Evolutionary conservation across 1,139 yeast genomes (phyloP), one percentile per base, ranked within the genome.

Genomic region (Yamadazyma friedrichii): DNA sequence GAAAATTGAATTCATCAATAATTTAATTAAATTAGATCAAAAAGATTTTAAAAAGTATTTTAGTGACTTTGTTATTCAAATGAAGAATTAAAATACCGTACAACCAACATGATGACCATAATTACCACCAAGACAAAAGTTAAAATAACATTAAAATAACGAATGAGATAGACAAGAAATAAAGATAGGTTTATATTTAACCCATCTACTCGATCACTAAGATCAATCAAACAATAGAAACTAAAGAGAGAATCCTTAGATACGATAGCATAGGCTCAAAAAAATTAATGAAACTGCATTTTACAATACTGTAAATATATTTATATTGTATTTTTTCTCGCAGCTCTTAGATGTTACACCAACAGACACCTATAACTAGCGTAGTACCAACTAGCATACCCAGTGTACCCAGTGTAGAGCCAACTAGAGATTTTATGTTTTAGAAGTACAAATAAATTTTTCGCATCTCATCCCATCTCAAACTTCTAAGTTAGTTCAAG

Each of bases 11-110:
- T 75, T 85, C 47, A 75, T 85, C 27, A 67, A 74, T 35, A 74
- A 73, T 45, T 67, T 85, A 56, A 74, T 80, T 9, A 69, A 74
- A 27, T 54, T 67, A 46, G 82, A 81, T 45, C 70, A 69, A 40
- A 79, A 82, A 54, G 75, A 74, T 35, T 84, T 84, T 61, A 81
- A 79, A 54, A 83, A 82, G 60, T 82, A 78, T 55, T 81, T 82
- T 58, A 69, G 78, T 31, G 64, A 67, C n/a, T 76, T 85, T 54
- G 72, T 83, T 40, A 68, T 67, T 35, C 75, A 74, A 50, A 28
- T 38, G 37, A 36, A 20, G 5, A 20, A 20, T 15, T 28, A 13
- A 28, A 28, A 6, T 5, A 13, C 15, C n/a, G n/a, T 9, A 29
- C 11, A 6, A 13, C 11, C 13, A 31, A 5, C 33, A n/a, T 12